These are phyloP conservation scores for Podospora fimiseda DNA, from an alignment of 495 filamentous ascomycete species.

Conservation along the genomic window DNA sequence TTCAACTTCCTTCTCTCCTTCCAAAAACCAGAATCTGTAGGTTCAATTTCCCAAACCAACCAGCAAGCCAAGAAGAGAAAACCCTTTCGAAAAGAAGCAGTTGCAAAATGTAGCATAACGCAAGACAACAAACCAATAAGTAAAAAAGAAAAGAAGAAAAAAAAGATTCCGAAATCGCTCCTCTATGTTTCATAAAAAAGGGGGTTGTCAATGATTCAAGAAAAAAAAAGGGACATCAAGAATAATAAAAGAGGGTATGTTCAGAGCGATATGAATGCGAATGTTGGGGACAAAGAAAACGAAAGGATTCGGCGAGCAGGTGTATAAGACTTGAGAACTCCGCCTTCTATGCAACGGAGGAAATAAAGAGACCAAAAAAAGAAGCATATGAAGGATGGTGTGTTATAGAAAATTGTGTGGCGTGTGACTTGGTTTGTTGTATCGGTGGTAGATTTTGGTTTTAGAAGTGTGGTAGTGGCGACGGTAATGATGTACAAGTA, in stretches of 20 bases:
- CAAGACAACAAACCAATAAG: not conserved
- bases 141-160: not conserved
- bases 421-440: too few species aligned
- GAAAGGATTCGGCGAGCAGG: not conserved
- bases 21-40: not conserved
- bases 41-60: not conserved
- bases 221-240: not conserved
- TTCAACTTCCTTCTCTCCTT: not conserved
- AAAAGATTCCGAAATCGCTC: not conserved
- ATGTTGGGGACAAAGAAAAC: not conserved
- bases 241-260: conserved; percentile 1
- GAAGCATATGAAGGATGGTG: not conserved
- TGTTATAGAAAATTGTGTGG: not conserved
- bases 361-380: not conserved
- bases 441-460: not conserved
- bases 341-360: not conserved
- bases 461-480: not conserved
- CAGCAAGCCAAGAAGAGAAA: not conserved
- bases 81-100: not conserved
- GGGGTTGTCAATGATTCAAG: too few species aligned
- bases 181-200: not conserved
- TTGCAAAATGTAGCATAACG: not conserved
- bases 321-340: not conserved
- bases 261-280: not conserved
- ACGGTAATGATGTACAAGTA: too few species aligned